These are phyloP conservation scores for Pichia sp. DNA, from an alignment of 1,139 yeast genomes.

Conservation along the genomic window DNA sequence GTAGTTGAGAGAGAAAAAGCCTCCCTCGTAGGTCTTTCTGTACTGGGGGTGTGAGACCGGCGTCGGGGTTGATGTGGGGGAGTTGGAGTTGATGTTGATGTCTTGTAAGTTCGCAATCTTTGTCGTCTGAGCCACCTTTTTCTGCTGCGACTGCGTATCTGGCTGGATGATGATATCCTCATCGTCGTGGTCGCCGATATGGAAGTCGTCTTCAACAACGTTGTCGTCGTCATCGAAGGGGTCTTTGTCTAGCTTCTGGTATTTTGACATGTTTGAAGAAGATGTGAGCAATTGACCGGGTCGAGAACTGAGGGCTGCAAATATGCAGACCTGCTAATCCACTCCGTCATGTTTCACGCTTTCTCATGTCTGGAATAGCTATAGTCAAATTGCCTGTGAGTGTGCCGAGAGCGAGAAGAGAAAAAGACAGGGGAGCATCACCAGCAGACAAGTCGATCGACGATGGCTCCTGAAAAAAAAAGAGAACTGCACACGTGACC, in stretches of 20 bases:
- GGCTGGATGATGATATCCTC: background rate
- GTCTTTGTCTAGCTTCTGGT: constrained; percentile 15
- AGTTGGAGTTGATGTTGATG: background rate
- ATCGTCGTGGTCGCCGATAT: constrained; percentile 1
- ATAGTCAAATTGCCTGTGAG: too few species aligned
- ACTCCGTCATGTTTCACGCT: too few species aligned
- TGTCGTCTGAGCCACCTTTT: too few species aligned
- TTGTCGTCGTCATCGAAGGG: background rate
- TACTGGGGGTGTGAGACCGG: constrained; percentile 6
- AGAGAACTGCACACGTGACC: too few species aligned
- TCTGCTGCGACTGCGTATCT: background rate
- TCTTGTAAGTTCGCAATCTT: background rate
- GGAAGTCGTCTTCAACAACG: background rate
- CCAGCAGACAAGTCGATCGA: too few species aligned
- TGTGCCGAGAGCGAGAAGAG: too few species aligned
- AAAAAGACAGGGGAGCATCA: too few species aligned
- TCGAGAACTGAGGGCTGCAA: too few species aligned
- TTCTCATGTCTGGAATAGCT: too few species aligned
- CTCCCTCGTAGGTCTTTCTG: constrained; percentile 33
- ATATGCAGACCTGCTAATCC: too few species aligned
- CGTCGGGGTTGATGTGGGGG: constrained; percentile 3
- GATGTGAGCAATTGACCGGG: background rate
- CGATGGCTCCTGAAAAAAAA: too few species aligned
- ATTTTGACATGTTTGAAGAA: constrained; percentile 18
- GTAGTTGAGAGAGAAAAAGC: constrained; percentile 52